These are phyloP conservation scores for Aspergillus ibericus DNA, from an alignment of 2,329 filamentous ascomycete genomes.

Conservation along the genomic window DNA sequence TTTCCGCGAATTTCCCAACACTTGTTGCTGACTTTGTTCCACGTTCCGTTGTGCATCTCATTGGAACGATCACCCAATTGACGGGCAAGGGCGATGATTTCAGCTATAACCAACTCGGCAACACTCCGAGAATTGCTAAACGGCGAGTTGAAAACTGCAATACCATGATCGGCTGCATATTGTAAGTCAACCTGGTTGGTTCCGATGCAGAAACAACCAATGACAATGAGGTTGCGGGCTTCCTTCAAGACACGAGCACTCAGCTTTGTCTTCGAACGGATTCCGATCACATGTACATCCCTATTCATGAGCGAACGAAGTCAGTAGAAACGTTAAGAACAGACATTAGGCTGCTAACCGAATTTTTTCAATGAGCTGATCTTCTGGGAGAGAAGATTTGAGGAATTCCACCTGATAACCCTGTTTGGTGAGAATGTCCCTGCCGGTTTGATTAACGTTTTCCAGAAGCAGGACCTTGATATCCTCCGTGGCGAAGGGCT, in stretches of 20 bases:
- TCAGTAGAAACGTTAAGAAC: conserved; percentile 12
- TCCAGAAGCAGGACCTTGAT: conserved; percentile 95
- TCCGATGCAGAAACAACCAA: conserved; percentile 98
- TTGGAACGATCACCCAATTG: conserved; percentile 90
- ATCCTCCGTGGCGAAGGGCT: conserved; percentile 93
- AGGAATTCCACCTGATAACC: conserved; percentile 94
- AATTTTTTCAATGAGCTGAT: conserved; percentile 96
- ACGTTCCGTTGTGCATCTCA: conserved; percentile 90
- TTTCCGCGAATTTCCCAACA: conserved; percentile 99
- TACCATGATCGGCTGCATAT: conserved; percentile 57
- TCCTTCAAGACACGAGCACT: conserved; percentile 79
- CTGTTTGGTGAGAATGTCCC: conserved; percentile 76
- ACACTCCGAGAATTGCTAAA: conserved; percentile 98
- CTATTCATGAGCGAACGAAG: conserved; percentile 46
- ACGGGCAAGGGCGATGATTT: conserved; percentile 87
- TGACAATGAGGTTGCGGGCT: conserved; percentile 90
- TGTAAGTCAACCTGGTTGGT: conserved; percentile 62
- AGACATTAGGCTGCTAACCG: conserved; percentile 55
- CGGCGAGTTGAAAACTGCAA: conserved; percentile 98
- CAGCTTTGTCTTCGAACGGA: conserved; percentile 96
- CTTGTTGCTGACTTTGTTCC: conserved; percentile 96
- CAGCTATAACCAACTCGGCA: conserved; percentile 89
- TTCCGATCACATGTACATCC: conserved; percentile 95
- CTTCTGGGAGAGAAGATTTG: conserved; percentile 87
- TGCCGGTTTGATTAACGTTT: conserved; percentile 90